Conservation (phyloP, 2,329 filamentous ascomycete genomes). For the Podosphaera fusca region DNA sequence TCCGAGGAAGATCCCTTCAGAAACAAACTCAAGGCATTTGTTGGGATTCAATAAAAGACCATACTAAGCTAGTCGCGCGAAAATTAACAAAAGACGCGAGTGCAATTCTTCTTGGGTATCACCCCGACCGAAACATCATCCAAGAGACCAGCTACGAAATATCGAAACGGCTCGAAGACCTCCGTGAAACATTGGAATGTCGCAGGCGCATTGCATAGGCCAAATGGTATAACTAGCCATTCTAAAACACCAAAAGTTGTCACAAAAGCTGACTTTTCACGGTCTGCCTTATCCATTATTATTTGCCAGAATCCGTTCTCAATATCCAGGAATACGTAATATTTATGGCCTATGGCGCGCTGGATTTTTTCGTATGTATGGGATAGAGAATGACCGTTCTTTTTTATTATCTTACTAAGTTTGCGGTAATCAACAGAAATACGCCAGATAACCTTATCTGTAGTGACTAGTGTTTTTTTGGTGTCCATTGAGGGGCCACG, state of each 20-base stretch:
- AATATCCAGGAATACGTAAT: background rate
- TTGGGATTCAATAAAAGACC: background rate
- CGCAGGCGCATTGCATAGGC: slow-evolving; percentile 1
- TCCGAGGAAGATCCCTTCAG: background rate
- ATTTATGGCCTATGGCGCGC: background rate
- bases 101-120: background rate
- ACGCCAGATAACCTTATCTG: background rate
- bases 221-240: slow-evolving; percentile 2
- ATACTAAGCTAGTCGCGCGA: background rate
- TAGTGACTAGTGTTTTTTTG: background rate
- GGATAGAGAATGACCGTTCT: background rate
- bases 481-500: background rate
- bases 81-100: background rate
- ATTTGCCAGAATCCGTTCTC: too few species aligned
- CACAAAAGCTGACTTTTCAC: background rate
- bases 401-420: background rate
- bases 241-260: background rate
- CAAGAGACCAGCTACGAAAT: too few species aligned
- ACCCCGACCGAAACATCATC: background rate
- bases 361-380: background rate
- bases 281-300: background rate
- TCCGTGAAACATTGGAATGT: slow-evolving; percentile 1
- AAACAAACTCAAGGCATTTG: background rate
- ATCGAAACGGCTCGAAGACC: background rate
- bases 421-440: background rate